Base-by-base conservation (phyloP, 75 land plant genomes). In the Selaginella moellendorffii region DNA sequence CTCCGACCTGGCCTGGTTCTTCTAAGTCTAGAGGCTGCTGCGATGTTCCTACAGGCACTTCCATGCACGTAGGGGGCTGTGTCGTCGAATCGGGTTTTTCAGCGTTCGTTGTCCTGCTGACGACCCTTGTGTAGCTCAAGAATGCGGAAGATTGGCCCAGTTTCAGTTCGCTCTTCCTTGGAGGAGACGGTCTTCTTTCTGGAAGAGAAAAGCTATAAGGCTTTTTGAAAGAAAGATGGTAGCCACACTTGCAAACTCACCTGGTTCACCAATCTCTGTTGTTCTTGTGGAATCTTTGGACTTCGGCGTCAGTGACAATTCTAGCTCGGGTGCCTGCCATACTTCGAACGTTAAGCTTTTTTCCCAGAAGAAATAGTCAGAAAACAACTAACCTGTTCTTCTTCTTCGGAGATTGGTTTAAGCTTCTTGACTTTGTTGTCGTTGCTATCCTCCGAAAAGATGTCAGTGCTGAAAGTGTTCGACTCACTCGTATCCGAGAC, bases 381-480 rank as follows among this genome's bases (percentile, higher is more conserved):
- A 18, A 46, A 5, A 65, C 77, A 65, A 2, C 9, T 30, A 29
- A 17, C 19, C 2, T 28, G 62, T 53, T 77, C 88, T 73, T 78
- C 76, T 61, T 62, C 62, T 68, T 77, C 80, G 27, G 63, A 63
- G 76, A 24, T 29, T 65, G 29, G 78, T 72, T 10, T 71, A 2
- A 65, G 31, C 54, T 18, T 52, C 26, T 70, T 68, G 18, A 70
- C 52, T 62, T 63, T 70, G 65, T 64, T 77, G 59, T 86, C 92
- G 74, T 84, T 84, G 24, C 88, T 88, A 73, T 88, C 93, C 68
- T 88, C 93, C 8, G 93, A 88, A 68, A 85, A 74, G 25, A 80
- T 46, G 64, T 80, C 80, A 28, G 80, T 80, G 64, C 85, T 85
- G 52, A 85, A 85, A 56, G 59, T 56, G 65, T 88, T 88, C 61